Evolutionary conservation across 768 basidiomycete genomes (phyloP), one percentile per base, ranked within the genome.

Genomic region (Suillus paluster): DNA sequence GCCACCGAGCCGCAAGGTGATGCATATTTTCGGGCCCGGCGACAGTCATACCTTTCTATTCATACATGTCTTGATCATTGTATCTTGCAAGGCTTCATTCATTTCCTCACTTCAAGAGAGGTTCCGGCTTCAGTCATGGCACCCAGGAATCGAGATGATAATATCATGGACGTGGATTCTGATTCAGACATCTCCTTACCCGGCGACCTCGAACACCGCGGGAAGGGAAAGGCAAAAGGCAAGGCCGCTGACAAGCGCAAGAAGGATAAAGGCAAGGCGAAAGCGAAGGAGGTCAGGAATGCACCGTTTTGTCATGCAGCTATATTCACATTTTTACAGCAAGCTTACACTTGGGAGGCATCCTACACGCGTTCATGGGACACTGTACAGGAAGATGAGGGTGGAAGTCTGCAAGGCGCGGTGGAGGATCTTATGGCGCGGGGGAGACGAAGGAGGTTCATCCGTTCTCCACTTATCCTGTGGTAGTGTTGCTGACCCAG

Each of bases 281-380:
- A 78, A 58, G 68, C 70, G 56, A 78, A 74, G 64, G 77, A 75
- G n/a, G 75, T 67, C 59, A 59, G 70, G 61, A 27, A 41, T 6
- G 10, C 57, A 25, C 54, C 41, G 57, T 50, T 65, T 50, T 23
- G 4, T 27, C n/a, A 15, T 33, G 8, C 25, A 25, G 5, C 15
- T 39, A 42, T 14, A 48, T 19, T 33, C 34, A 48, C 7, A 56
- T 62, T 64, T 42, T 45, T 62, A 55, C 70, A 91, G 89, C 87
- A 90, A 85, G 84, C 88, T 5, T 96, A 97, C 67, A 92, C 95
- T 34, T 99, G 97, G 97, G 97, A 99, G 72, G 97, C 94, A 1
- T 90, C 91, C 4, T 98, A 95, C 72, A 88, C 91, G 38, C 89
- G 95, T 42, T 92, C 94, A 52, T 99, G 97, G 97, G 97, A 99